Evolutionary conservation across 257 asterid genomes (phyloP).

Genomic region (Forsythia viridissima): DNA sequence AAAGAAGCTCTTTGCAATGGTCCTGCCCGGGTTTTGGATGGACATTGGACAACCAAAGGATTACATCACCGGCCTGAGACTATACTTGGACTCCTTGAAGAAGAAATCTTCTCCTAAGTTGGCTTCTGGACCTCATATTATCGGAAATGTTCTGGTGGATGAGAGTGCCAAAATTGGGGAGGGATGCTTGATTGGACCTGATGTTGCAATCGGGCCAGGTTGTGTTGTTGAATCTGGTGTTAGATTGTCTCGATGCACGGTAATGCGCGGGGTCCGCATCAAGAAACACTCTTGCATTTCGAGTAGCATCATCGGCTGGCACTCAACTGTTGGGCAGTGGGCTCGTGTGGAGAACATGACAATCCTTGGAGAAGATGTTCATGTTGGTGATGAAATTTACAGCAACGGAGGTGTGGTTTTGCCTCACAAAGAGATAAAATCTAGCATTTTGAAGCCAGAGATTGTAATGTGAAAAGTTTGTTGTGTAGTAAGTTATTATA

Average conservation of each 20-base stretch:
- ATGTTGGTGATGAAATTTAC: slow-evolving; percentile 80
- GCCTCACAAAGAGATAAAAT: slow-evolving; percentile 89
- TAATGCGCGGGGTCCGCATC: slow-evolving; percentile 86
- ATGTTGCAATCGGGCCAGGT: slow-evolving; percentile 88
- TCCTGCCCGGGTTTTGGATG: slow-evolving; percentile 94
- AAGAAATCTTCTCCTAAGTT: slow-evolving; percentile 64
- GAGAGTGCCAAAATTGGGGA: slow-evolving; percentile 80
- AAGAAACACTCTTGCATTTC: slow-evolving; percentile 83
- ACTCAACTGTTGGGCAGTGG: slow-evolving; percentile 91
- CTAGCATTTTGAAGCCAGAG: slow-evolving; percentile 85
- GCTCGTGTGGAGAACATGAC: slow-evolving; percentile 97
- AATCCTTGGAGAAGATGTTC: slow-evolving; percentile 84
- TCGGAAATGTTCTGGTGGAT: slow-evolving; percentile 76
- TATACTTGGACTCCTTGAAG: slow-evolving; percentile 68
- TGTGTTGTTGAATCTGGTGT: slow-evolving; percentile 85
- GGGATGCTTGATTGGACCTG: slow-evolving; percentile 90
- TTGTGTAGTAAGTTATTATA: slow-evolving; percentile 23
- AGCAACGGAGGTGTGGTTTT: slow-evolving; percentile 85
- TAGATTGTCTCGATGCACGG: slow-evolving; percentile 84
- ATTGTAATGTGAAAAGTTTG: slow-evolving; percentile 66
- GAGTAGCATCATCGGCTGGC: slow-evolving; percentile 91
- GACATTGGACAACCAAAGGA: slow-evolving; percentile 96
- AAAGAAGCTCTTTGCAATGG: slow-evolving; percentile 77
- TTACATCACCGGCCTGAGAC: slow-evolving; percentile 75
- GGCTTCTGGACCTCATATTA: slow-evolving; percentile 59